Evolutionary conservation across 2,329 filamentous ascomycete genomes (phyloP).

Genomic region (Colletotrichum sp.): DNA sequence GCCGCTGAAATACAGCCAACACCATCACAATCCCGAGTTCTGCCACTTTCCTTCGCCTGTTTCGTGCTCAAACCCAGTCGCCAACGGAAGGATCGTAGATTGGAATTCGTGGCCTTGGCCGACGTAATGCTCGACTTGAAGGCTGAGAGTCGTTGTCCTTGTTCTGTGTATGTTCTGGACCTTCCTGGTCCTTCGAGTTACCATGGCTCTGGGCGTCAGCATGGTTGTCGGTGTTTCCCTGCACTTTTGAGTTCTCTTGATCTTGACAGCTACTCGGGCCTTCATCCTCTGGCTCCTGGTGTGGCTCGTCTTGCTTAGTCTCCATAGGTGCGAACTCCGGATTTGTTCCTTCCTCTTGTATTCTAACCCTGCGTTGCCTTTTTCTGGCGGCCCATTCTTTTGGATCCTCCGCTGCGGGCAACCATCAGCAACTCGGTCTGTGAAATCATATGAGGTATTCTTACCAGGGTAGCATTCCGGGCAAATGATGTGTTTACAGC

Average conservation of each 20-base stretch:
- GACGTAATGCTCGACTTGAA: neutral
- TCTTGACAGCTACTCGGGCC: neutral
- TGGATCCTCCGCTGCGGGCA: neutral
- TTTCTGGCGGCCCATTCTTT: neutral
- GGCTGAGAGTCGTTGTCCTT: rapidly evolving
- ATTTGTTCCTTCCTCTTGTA: neutral
- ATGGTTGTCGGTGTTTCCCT: neutral
- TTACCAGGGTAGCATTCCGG: neutral
- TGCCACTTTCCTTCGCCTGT: neutral
- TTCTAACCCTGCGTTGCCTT: neutral
- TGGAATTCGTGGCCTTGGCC: neutral
- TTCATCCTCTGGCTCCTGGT: neutral
- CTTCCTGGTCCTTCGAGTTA: neutral
- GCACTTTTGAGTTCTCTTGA: neutral
- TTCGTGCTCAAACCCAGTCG: neutral
- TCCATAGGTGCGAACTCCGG: neutral
- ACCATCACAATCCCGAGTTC: rapidly evolving
- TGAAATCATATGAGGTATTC: neutral
- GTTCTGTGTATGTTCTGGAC: neutral
- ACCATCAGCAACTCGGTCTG: neutral
- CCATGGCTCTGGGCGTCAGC: neutral
- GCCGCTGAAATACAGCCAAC: neutral
- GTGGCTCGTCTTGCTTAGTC: neutral
- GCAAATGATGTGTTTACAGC: neutral
- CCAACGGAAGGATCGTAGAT: neutral